Percentiles rank a stretch among this genome's conserved stretches.
Conservation (phyloP, 2,329 filamentous ascomycete genomes). For the Dactylellina haptotyla region DNA sequence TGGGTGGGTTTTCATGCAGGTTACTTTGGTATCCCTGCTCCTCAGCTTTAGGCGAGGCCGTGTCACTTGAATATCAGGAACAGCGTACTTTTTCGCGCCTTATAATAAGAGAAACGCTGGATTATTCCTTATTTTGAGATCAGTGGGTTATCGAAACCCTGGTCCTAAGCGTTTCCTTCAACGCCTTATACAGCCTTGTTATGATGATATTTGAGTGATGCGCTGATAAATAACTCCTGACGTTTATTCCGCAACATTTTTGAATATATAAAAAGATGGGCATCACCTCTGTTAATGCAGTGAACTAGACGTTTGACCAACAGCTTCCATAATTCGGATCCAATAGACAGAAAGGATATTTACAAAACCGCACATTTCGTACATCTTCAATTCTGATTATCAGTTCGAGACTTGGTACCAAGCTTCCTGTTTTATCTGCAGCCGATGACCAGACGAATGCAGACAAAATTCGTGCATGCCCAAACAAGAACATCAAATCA, state of each 20-base stretch:
- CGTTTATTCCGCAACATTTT: background rate
- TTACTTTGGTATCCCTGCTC: slow-evolving; percentile 33
- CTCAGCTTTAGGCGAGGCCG: slow-evolving; percentile 23
- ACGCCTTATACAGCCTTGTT: slow-evolving; percentile 15
- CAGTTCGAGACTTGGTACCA: slow-evolving; percentile 23
- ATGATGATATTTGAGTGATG: slow-evolving; percentile 2
- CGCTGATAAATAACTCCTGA: background rate
- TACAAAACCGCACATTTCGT: background rate
- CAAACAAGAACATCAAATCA: slow-evolving; percentile 25
- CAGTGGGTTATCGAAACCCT: slow-evolving; percentile 14
- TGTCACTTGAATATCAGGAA: background rate
- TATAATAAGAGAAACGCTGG: background rate
- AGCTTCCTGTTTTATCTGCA: slow-evolving; percentile 37
- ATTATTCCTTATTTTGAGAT: background rate
- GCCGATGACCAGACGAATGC: slow-evolving; percentile 36
- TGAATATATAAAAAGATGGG: slow-evolving; percentile 13
- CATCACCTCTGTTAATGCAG: background rate
- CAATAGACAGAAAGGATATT: background rate
- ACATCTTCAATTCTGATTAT: slow-evolving; percentile 8
- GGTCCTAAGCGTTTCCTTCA: background rate
- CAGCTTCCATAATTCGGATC: background rate
- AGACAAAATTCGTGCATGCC: slow-evolving; percentile 32
- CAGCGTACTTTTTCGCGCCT: background rate
- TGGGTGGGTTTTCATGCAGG: slow-evolving; percentile 17
- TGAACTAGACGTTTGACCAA: background rate